phyloP scores from a whole-genome alignment of 2,329 filamentous ascomycete genomes.

The Penicillium sp. region DNA sequence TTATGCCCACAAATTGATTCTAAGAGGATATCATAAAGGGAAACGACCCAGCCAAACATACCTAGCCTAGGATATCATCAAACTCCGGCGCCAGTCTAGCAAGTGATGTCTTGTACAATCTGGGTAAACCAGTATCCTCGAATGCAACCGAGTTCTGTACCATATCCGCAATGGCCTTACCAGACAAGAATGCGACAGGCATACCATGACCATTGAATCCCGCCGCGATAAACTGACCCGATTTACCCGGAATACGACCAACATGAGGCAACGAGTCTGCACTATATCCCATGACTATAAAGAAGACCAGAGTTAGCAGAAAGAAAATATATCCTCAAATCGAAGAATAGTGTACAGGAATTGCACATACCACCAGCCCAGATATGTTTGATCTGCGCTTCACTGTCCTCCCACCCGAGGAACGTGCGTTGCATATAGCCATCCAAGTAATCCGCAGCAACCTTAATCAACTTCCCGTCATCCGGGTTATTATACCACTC shows the following conservation, averaged over 20 bases:
- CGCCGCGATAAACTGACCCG: slow-evolving; percentile 56
- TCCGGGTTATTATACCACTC: slow-evolving; percentile 47
- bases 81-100: slow-evolving; percentile 7
- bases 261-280: slow-evolving; percentile 53
- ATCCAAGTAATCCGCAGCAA: slow-evolving; percentile 41
- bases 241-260: slow-evolving; percentile 46
- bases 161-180: slow-evolving; percentile 57
- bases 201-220: slow-evolving; percentile 68
- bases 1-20: too few relatives aligned
- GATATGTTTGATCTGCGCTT: slow-evolving; percentile 25
- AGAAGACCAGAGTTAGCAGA: background rate
- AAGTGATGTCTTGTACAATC: slow-evolving; percentile 30
- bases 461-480: slow-evolving; percentile 50
- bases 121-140: slow-evolving; percentile 30
- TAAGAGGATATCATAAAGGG: too few relatives aligned
- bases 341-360: background rate
- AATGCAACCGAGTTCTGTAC: slow-evolving; percentile 35
- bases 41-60: background rate
- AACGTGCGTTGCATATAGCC: slow-evolving; percentile 37
- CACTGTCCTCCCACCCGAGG: slow-evolving; percentile 36
- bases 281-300: slow-evolving; percentile 52
- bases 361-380: slow-evolving; percentile 31
- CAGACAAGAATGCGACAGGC: slow-evolving; percentile 61
- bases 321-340: background rate
- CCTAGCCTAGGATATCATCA: background rate